Evolutionary conservation across 768 basidiomycete species (phyloP), one percentile per base, ranked within the genome.

Genomic region (Boletus subparvulus): DNA sequence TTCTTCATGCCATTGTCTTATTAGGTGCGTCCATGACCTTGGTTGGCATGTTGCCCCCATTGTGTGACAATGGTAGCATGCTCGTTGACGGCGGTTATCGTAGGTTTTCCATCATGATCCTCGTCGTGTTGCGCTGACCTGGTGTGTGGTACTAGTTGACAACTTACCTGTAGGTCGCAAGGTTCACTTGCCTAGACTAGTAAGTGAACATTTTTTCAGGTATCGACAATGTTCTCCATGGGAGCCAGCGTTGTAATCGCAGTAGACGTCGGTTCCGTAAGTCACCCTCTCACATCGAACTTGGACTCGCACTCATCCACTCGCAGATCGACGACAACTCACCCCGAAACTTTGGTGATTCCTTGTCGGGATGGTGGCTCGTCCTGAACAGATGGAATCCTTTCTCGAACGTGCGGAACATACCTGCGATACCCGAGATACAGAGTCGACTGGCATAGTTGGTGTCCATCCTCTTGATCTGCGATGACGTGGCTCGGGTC

Each of bases 11-110:
- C 36, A 59, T 53, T 13, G 43, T 54, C 49, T 58, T 12, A 45
- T 58, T 54, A 89, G 92, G 94, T 52, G 97, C 94, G 17, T 98
- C 95, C 1, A 99, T 99, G 97, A 92, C 95, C 1, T 74, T 99
- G 61, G 95, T 95, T 46, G 97, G 97, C 62, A 78, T 99, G 46
- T 77, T 99, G 6, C 97, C 97, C 4, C 97, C 97, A 0, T 74
- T 99, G 10, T 96, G 93, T 61, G 94, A 98, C 65, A 89, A 95
- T 61, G 97, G 97, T 3, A 88, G 87, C 64, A 86, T 96, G 79
- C 77, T 96, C 16, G 94, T 95, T 8, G 94, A 95, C 63, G 92
- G 90, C 36, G 91, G 90, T 43, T 94, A 94, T 67, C 79, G 91
- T 94, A 68, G 71, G 87, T 76, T n/a, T 16, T 45, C 11, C 21